Conservation (phyloP, 1,284 basidiomycete species). For the Earliella scabrosa region DNA sequence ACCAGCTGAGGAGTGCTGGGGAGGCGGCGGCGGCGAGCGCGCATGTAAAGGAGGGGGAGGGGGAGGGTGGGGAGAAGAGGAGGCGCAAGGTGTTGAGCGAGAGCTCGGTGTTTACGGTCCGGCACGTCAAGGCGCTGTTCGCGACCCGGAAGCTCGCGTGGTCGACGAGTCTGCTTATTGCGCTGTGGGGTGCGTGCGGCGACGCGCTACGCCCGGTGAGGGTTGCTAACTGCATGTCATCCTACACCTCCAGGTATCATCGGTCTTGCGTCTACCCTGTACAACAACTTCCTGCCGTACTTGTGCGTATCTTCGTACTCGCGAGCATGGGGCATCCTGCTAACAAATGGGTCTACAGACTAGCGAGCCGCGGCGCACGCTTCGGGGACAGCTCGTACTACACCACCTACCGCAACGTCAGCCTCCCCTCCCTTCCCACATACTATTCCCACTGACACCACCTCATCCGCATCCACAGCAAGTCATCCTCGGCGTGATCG, state of each 20-base stretch:
- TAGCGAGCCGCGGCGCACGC: conserved; percentile 49
- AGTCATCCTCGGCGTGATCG: conserved; percentile 65
- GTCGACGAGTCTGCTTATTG: conserved; percentile 58
- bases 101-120: conserved; percentile 40
- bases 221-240: not conserved
- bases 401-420: conserved; percentile 57
- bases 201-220: not conserved
- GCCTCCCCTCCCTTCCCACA: conserved; percentile 8
- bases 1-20: conserved; percentile 42
- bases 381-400: conserved; percentile 55
- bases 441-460: not conserved
- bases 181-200: conserved; percentile 51
- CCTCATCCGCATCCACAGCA: conserved; percentile 35
- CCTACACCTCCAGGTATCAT: conserved; percentile 47
- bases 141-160: conserved; percentile 57
- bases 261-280: conserved; percentile 64
- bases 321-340: not conserved
- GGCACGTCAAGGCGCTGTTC: conserved; percentile 59
- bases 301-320: conserved; percentile 45
- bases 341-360: conserved; percentile 28
- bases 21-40: conserved; percentile 21
- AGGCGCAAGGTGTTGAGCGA: conserved; percentile 37
- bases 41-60: conserved; percentile 11
- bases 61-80: conserved; percentile 8
- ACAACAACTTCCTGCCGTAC: conserved; percentile 57